Evolutionary conservation across 1,284 basidiomycete genomes (phyloP), one percentile per base, ranked within the genome.

Genomic region (Tilletia setariae): DNA sequence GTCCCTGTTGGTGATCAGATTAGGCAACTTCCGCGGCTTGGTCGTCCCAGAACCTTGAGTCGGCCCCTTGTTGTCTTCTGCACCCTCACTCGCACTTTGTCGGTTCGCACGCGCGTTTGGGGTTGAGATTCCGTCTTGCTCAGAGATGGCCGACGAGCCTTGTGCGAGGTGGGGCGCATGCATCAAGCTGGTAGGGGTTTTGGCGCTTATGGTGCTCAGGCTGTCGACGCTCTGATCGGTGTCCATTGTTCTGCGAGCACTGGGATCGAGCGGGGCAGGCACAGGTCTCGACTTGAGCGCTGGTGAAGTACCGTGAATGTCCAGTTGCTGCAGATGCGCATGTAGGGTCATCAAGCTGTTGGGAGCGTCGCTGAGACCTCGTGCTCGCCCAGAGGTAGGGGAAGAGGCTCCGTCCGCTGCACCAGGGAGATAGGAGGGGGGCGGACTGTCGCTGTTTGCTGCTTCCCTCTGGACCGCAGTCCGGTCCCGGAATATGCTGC

Each of bases 1-100:
- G n/a, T 79, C 77, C 44, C 69, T 67, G 35, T 72, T 76, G 23
- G 77, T 79, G 51, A 79, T 74, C 46, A 79, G 71, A 32, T 72
- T 72, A 42, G 76, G 76, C 16, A 79, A 71, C 64, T 68, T 72
- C 19, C 71, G 56, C 19, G 28, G 49, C 35, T 63, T 70, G 68
- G 21, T 40, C 1, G 25, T 19, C 13, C 30, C 56, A 6, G 21
- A 28, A 19, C 28, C 23, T 53, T 2, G 21, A 15, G 21, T 23
- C 6, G n/a, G 11, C 47, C 11, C 56, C 13, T 4, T 16, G 11
- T 35, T 40, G 13, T 19, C 28, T 9, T 61, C 56, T 30, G 28
- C 21, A 4, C 56, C 56, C 28, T 61, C 56, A 30, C 56, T 61
- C 3, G 56, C 56, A 40, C 8, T 19, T 30, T 61, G 56, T 1